These are phyloP conservation scores for Sugiyamaella japonica DNA, from an alignment of 1,139 yeast genomes.

Conservation along the genomic window DNA sequence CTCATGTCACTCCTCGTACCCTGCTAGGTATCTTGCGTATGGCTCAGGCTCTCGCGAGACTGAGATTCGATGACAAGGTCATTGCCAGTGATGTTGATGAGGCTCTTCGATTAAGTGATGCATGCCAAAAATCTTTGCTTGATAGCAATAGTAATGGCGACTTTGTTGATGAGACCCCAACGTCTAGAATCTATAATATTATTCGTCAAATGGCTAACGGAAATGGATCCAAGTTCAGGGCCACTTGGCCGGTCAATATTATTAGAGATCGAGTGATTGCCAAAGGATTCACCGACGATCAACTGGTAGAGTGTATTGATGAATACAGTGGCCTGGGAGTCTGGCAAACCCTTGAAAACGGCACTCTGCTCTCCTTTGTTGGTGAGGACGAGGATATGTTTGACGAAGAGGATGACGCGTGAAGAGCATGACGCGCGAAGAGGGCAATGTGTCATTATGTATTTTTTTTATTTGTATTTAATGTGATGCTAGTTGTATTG, in stretches of 20 bases:
- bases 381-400: slow-evolving; percentile 23
- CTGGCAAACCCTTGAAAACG: slow-evolving; percentile 69
- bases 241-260: slow-evolving; percentile 54
- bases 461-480: slow-evolving; percentile 1
- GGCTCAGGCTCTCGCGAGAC: slow-evolving; percentile 91
- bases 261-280: slow-evolving; percentile 72
- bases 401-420: slow-evolving; percentile 11
- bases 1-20: slow-evolving; percentile 95
- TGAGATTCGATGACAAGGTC: slow-evolving; percentile 76
- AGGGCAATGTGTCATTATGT: background rate
- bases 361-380: slow-evolving; percentile 31
- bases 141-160: slow-evolving; percentile 36
- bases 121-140: slow-evolving; percentile 79
- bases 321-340: slow-evolving; percentile 73
- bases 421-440: background rate
- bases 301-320: slow-evolving; percentile 69
- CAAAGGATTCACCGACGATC: slow-evolving; percentile 81
- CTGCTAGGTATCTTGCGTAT: slow-evolving; percentile 86
- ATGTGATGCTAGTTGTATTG: background rate
- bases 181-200: slow-evolving; percentile 62
- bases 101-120: slow-evolving; percentile 82
- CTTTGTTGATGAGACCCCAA: slow-evolving; percentile 49
- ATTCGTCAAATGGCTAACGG: slow-evolving; percentile 55
- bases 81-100: slow-evolving; percentile 87
- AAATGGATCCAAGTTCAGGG: slow-evolving; percentile 45